Evolutionary conservation across 805 yeast species (phyloP), one percentile per base, ranked within the genome.

Genomic region (Candida insectorum): DNA sequence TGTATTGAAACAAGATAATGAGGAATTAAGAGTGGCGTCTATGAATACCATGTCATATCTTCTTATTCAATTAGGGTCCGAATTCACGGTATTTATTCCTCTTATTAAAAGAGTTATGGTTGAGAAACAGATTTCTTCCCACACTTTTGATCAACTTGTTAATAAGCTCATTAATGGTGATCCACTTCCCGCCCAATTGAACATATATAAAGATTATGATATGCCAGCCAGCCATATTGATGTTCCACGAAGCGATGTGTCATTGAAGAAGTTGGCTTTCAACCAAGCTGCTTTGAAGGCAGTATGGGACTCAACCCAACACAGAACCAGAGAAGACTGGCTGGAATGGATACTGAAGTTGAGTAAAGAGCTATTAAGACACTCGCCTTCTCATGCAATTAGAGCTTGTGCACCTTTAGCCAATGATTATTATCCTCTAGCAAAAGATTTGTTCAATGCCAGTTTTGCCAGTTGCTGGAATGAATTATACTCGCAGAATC

Each of bases 381-480:
- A 89, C 53, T 85, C 96, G 22, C 96, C 99, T 2, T 86, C 96
- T 0, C 95, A 85, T 48, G 94, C 97, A 2, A 69, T 93, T 25
- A 72, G 97, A 44, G 96, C 97, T 0, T 93, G 98, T 54, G 85
- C 95, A 2, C 81, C 83, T 6, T 64, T 93, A 33, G 97, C 97
- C 0, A 79, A 86, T 7, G 85, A 85, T 28, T 86, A 88, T 47
- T 78, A 83, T 34, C 95, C 96, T 0, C 58, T 93, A 28, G 95
- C 97, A 0, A 81, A 79, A 49, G 97, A 89, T 43, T 62, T 93
- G 31, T 93, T 93, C 68, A 93, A 93, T 51, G 88, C 95, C 15
- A 85, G 96, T 48, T 93, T 93, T 69, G 88, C 93, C 17, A 83
- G 95, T 48, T 89, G 96, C 45, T 93, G 98, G 98, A 77, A 81